These are phyloP conservation scores for Fusarium metavorans DNA, from an alignment of 2,329 filamentous ascomycete species.

Conservation along the genomic window DNA sequence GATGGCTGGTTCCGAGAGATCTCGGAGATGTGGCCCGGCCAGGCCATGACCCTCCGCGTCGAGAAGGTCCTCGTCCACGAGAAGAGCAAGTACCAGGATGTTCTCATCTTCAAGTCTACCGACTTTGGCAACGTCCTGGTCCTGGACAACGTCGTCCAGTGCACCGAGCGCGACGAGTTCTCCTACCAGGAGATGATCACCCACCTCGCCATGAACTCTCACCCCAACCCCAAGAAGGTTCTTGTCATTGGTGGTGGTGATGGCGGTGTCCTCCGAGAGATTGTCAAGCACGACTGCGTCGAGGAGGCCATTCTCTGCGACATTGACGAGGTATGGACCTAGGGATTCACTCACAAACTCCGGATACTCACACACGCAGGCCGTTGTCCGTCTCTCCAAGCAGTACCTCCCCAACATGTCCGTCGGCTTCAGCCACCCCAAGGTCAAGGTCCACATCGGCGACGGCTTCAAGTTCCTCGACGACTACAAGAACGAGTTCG, in stretches of 20 bases:
- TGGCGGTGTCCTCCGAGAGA: slow-evolving; percentile 95
- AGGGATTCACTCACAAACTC: not conserved
- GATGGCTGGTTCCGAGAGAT: slow-evolving; percentile 99
- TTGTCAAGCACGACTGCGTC: slow-evolving; percentile 98
- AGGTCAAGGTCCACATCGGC: slow-evolving; percentile 90
- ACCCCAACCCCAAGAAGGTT: slow-evolving; percentile 98
- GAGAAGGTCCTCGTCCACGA: slow-evolving; percentile 99
- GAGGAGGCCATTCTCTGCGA: slow-evolving; percentile 98
- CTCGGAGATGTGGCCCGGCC: slow-evolving; percentile 98
- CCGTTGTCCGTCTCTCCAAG: slow-evolving; percentile 98
- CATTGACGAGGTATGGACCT: slow-evolving; percentile 84
- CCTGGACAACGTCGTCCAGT: slow-evolving; percentile 98
- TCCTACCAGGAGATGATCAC: slow-evolving; percentile 99
- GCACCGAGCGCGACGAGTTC: slow-evolving; percentile 98
- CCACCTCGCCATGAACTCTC: slow-evolving; percentile 97
- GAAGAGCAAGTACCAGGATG: slow-evolving; percentile 99
- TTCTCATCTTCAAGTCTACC: slow-evolving; percentile 98
- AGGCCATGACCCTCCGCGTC: slow-evolving; percentile 98
- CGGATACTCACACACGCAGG: slow-evolving; percentile 58
- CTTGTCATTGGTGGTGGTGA: slow-evolving; percentile 98
- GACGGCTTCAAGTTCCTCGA: slow-evolving; percentile 99
- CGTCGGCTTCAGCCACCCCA: slow-evolving; percentile 92
- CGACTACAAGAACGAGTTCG: slow-evolving; percentile 96
- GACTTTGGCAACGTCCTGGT: slow-evolving; percentile 97
- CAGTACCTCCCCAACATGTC: slow-evolving; percentile 96